These are phyloP conservation scores for Daedalea quercina DNA, from an alignment of 768 basidiomycete species.

Conservation along the genomic window DNA sequence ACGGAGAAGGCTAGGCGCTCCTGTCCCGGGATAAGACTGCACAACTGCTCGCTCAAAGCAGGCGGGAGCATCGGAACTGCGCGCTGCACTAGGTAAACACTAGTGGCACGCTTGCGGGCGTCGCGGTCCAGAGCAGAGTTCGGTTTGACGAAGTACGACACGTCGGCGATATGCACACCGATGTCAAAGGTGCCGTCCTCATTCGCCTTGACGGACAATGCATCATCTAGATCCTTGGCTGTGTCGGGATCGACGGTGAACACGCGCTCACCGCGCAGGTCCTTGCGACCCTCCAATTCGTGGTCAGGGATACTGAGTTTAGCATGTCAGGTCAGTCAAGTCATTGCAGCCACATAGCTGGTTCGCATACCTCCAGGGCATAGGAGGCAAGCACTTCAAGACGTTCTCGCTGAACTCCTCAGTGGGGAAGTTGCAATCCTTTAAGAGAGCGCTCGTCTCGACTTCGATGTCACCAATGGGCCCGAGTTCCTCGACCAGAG, in stretches of 20 bases:
- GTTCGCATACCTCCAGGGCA: constrained; percentile 80
- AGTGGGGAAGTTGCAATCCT: constrained; percentile 98
- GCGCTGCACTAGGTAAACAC: constrained; percentile 94
- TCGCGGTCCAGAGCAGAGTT: constrained; percentile 98
- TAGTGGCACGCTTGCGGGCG: constrained; percentile 94
- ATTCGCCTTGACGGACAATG: constrained; percentile 80
- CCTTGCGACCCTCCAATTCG: constrained; percentile 83
- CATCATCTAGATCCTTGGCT: constrained; percentile 94
- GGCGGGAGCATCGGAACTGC: constrained; percentile 97
- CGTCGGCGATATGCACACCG: constrained; percentile 94
- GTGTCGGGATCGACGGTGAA: constrained; percentile 91
- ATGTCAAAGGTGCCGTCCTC: constrained; percentile 92
- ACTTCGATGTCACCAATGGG: constrained; percentile 98
- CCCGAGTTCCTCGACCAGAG: constrained; percentile 94
- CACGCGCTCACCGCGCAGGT: constrained; percentile 75
- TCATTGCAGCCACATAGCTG: not conserved
- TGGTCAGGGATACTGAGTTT: constrained; percentile 72
- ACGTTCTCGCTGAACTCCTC: constrained; percentile 97
- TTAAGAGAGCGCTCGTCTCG: constrained; percentile 93
- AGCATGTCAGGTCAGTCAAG: not conserved
- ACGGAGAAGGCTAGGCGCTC: constrained; percentile 91
- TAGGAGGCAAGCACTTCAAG: constrained; percentile 89
- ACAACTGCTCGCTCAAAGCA: constrained; percentile 85
- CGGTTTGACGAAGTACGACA: constrained; percentile 90
- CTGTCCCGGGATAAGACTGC: constrained; percentile 81